phyloP scores from a whole-genome alignment of 139 green algal species.

The Ettlia oleoabundans region DNA sequence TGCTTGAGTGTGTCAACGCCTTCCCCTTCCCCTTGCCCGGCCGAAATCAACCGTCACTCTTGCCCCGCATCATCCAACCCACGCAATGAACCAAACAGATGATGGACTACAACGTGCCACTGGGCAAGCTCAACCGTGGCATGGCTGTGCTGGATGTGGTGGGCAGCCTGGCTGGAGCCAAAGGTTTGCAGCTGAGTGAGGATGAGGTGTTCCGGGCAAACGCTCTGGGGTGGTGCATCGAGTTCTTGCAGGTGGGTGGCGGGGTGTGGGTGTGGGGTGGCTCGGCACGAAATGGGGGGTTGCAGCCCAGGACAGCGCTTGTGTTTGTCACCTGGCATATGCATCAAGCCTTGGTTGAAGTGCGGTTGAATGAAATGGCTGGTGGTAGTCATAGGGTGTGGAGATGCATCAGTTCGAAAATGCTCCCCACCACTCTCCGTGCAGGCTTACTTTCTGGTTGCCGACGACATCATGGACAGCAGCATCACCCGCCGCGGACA shows the following conservation, averaged over 20 bases:
- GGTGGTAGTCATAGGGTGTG: too few species aligned
- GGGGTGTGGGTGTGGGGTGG: too few species aligned
- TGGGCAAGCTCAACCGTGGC: constrained; percentile 97
- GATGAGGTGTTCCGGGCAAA: constrained; percentile 83
- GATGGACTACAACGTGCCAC: constrained; percentile 94
- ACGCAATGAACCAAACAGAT: constrained; percentile 62
- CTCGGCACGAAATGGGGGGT: too few species aligned
- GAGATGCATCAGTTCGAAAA: too few species aligned
- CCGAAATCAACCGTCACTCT: too few species aligned
- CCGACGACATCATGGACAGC: constrained; percentile 99
- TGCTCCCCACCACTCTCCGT: not conserved
- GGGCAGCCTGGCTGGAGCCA: constrained; percentile 9
- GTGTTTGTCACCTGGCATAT: not conserved
- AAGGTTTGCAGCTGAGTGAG: constrained; percentile 43
- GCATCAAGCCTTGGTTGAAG: too few species aligned
- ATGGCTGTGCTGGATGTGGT: constrained; percentile 94
- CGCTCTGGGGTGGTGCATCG: constrained; percentile 97
- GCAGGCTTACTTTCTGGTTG: constrained; percentile 97
- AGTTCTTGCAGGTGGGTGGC: constrained; percentile 75
- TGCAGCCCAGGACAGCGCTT: not conserved
- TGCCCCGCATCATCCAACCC: not conserved
- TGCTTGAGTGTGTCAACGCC: too few species aligned
- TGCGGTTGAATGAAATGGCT: too few species aligned
- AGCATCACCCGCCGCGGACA: constrained; percentile 95
- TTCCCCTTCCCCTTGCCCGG: too few species aligned